Conservation (phyloP, 2,329 filamentous ascomycete species). For the Cyphellophora europaea region DNA sequence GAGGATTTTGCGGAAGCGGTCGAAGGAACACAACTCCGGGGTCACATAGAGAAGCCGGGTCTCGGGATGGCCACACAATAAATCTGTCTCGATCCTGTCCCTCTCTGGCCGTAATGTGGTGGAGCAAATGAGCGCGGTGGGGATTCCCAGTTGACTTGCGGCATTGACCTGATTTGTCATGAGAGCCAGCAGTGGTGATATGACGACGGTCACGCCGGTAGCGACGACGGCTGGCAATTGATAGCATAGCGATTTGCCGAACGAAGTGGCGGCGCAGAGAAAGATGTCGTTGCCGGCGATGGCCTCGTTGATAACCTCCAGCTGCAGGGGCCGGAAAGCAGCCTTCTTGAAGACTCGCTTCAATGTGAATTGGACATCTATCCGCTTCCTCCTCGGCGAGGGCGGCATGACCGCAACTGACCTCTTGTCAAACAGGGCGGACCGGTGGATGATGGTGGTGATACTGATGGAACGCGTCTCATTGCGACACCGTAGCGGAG, state of each 20-base stretch:
- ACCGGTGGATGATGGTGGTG: no score
- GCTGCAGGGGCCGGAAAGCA: slow-evolving; percentile 72
- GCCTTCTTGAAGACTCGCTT: slow-evolving; percentile 64
- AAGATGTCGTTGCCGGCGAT: slow-evolving; percentile 83
- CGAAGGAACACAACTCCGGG: slow-evolving; percentile 72
- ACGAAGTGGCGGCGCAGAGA: slow-evolving; percentile 65
- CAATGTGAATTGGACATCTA: slow-evolving; percentile 66
- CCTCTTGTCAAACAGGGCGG: no score
- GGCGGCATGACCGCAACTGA: slow-evolving; percentile 3
- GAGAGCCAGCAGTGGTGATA: slow-evolving; percentile 78
- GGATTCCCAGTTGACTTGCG: slow-evolving; percentile 62
- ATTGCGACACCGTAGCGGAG: no score
- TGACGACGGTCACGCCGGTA: slow-evolving; percentile 78
- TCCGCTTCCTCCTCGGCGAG: slow-evolving; percentile 3
- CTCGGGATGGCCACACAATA: slow-evolving; percentile 77
- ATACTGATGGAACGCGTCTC: no score
- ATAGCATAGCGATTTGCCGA: slow-evolving; percentile 90
- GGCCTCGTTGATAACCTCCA: slow-evolving; percentile 76
- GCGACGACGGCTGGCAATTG: slow-evolving; percentile 84
- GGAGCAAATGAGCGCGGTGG: slow-evolving; percentile 80
- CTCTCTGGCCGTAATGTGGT: slow-evolving; percentile 60
- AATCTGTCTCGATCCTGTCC: slow-evolving; percentile 63
- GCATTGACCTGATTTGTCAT: slow-evolving; percentile 95
- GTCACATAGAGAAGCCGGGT: slow-evolving; percentile 86
- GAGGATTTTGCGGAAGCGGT: slow-evolving; percentile 67